Conservation (phyloP, 2,329 filamentous ascomycete species). For the Lasiodiplodia theobromae region DNA sequence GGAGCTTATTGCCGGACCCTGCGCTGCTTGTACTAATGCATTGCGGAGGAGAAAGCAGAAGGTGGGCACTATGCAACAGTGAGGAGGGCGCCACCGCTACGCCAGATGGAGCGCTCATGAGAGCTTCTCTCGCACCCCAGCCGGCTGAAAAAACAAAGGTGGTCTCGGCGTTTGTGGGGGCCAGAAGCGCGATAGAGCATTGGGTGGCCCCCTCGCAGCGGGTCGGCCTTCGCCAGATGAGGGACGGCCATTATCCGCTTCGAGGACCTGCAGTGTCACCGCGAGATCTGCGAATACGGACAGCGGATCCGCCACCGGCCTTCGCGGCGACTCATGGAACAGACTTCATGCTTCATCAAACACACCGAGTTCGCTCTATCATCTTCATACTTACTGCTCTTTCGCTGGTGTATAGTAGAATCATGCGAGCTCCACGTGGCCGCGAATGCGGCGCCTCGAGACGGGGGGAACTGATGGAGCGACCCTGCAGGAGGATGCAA, state of each 20-base stretch:
- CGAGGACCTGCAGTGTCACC: constrained; percentile 4
- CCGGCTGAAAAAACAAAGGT: background rate
- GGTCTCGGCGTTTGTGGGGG: background rate
- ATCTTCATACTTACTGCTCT: background rate
- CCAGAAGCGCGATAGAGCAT: background rate
- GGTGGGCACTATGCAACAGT: background rate
- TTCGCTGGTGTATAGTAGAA: background rate
- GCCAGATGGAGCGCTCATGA: background rate
- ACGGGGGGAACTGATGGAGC: background rate
- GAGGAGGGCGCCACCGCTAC: background rate
- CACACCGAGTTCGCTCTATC: too few species aligned
- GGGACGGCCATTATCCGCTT: constrained; percentile 9
- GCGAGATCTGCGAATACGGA: constrained; percentile 4
- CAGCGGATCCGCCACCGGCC: background rate
- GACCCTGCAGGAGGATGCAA: too few species aligned
- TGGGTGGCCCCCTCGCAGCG: constrained; percentile 5
- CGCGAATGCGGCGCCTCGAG: background rate
- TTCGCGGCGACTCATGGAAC: background rate
- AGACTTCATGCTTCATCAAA: background rate
- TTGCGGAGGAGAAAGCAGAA: background rate
- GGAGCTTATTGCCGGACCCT: background rate
- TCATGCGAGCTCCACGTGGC: too few species aligned
- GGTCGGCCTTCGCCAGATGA: background rate
- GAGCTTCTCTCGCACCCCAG: background rate
- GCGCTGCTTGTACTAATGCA: background rate